Conservation (phyloP, 495 filamentous ascomycete species). For the Viridothelium virens region DNA sequence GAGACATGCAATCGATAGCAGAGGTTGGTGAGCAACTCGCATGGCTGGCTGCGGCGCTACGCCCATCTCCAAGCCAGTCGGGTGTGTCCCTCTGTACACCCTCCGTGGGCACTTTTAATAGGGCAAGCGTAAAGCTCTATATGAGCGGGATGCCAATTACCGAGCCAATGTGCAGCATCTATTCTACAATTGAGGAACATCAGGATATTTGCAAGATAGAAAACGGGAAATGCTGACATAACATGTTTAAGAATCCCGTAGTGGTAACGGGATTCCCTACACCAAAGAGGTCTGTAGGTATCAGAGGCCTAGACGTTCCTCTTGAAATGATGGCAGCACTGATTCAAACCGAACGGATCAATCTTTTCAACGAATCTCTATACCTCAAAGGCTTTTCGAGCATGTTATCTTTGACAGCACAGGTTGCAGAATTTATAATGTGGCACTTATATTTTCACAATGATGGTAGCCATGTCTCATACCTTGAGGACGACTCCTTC, state of each 20-base stretch:
- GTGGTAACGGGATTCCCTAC: conserved; percentile 36
- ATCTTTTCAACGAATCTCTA: conserved; percentile 4
- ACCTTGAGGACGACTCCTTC: conserved; percentile 13
- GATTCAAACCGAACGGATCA: conserved; percentile 7
- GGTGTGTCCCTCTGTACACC: conserved; percentile 15
- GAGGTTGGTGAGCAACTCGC: conserved; percentile 12
- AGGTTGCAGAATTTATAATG: conserved; percentile 18
- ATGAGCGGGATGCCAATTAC: not conserved
- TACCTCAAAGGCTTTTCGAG: conserved; percentile 33
- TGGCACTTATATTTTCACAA: conserved; percentile 30
- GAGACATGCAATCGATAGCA: not conserved
- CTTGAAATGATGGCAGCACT: conserved; percentile 18
- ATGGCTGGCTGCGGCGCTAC: conserved; percentile 16
- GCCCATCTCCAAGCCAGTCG: conserved; percentile 10
- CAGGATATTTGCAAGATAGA: not conserved
- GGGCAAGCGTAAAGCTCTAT: too few species aligned
- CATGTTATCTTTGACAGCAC: conserved; percentile 26
- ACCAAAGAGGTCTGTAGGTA: conserved; percentile 7
- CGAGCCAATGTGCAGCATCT: not conserved
- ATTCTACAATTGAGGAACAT: not conserved
- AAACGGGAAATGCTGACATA: conserved; percentile 36
- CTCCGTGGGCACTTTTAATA: not conserved
- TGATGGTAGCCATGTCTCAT: conserved; percentile 21
- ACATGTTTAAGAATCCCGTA: conserved; percentile 33
- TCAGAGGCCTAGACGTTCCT: conserved; percentile 26